Base-by-base conservation (phyloP, 495 filamentous ascomycete genomes). In the Poronia punctata region DNA sequence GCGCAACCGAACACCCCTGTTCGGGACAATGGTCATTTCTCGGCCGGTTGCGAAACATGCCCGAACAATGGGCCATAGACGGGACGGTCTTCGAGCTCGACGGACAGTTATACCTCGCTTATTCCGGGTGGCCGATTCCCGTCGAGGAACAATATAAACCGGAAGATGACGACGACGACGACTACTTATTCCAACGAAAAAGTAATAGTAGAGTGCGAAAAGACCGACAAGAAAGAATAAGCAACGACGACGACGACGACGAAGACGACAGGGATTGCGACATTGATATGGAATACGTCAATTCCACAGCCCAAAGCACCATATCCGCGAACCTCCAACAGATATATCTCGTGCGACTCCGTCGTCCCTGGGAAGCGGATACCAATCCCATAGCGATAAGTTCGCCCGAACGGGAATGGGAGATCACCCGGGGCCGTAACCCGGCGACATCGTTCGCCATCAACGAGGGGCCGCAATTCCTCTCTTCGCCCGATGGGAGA, bases 381-480 rank as follows among this genome's bases (percentile, higher is more conserved):
- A 50, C 53, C 10, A 28, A 26, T 10, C 50, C 56, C 7, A 36
- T 43, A 3, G 37, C 43, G 3, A 50, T 60, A 3, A 48, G 53
- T 5, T 12, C 27, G 14, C 53, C 56, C 18, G 40, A 50, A 2
- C 32, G 54, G 16, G 12, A 45, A 5, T 60, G 56, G 56, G 56
- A 60, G 35, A 46, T 58, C 38, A 52, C 55, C 20, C 48, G 40
- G n/a, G 55, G 55, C 41, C 35, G 38, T 16, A 46, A 46, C 25
- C 44, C 45, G 33, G 50, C 43, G 40, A 45, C 7, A n/a, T n/a
- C n/a, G n/a, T 51, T 54, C 34, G 48, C 53, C 9, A 60, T 60
- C 44, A 57, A 57, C 43, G 56, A 60, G 32, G 56, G 56, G 2
- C 56, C 56, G 30, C 56, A 60, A 38, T 60, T 53, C 33, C 28